Conservation (phyloP, 2,329 filamentous ascomycete genomes). For the Dendryphion nanum region DNA sequence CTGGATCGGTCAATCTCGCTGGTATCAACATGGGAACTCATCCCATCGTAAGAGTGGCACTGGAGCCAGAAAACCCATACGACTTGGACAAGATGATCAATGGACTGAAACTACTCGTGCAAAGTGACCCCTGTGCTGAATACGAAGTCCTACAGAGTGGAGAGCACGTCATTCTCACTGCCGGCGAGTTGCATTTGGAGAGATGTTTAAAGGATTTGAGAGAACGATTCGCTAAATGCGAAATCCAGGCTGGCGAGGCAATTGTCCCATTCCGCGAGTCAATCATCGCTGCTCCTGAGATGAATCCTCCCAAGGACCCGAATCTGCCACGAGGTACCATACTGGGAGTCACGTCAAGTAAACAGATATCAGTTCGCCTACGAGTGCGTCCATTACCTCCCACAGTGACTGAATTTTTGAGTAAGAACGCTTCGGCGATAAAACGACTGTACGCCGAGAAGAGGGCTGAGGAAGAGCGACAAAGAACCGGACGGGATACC, state of each 20-base stretch:
- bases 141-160: constrained; percentile 92
- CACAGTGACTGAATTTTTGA: constrained; percentile 79
- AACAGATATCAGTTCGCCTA: constrained; percentile 76
- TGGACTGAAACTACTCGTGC: constrained; percentile 81
- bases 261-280: constrained; percentile 97
- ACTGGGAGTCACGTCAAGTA: constrained; percentile 73
- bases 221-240: constrained; percentile 89
- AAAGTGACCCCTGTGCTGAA: constrained; percentile 92
- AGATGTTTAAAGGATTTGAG: constrained; percentile 89
- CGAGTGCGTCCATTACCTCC: constrained; percentile 75
- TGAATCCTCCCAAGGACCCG: constrained; percentile 83
- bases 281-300: constrained; percentile 83
- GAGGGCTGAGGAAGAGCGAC: constrained; percentile 49
- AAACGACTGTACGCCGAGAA: constrained; percentile 75
- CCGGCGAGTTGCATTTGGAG: constrained; percentile 91
- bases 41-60: constrained; percentile 90
- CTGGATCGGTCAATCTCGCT: constrained; percentile 86
- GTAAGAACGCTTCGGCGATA: constrained; percentile 75
- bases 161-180: constrained; percentile 92
- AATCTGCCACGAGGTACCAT: constrained; percentile 83
- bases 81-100: constrained; percentile 94
- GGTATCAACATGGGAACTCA: constrained; percentile 78
- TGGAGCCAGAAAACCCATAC: constrained; percentile 88
- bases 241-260: constrained; percentile 88
- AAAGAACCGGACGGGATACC: constrained; percentile 31